These are phyloP conservation scores for Starmerella apicola DNA, from an alignment of 805 yeast genomes.

Conservation along the genomic window DNA sequence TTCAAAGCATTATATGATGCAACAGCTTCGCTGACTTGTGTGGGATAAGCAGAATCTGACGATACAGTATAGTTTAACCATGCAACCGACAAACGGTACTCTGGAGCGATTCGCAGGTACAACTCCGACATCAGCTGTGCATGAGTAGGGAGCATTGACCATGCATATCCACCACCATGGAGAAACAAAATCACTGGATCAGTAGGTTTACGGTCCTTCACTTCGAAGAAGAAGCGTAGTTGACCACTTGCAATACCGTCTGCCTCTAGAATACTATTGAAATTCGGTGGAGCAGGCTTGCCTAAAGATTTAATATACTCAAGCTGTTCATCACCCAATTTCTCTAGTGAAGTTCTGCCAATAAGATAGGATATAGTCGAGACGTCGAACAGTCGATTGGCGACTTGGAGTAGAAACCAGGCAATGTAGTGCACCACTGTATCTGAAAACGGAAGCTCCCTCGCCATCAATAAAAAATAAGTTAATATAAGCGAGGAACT, in stretches of 20 bases:
- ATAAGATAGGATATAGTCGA: too few relatives aligned
- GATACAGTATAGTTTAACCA: conserved; percentile 24
- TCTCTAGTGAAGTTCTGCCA: too few relatives aligned
- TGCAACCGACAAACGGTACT: conserved; percentile 20
- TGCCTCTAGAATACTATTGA: conserved; percentile 4
- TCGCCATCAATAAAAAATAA: too few relatives aligned
- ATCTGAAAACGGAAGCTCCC: too few relatives aligned
- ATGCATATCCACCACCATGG: conserved; percentile 23
- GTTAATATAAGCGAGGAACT: not conserved
- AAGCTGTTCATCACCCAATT: too few relatives aligned
- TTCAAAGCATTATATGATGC: conserved; percentile 16
- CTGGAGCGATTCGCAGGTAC: conserved; percentile 3
- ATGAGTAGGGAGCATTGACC: conserved; percentile 7
- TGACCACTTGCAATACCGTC: conserved; percentile 1
- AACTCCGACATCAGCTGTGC: conserved; percentile 4
- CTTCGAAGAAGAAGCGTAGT: conserved; percentile 18
- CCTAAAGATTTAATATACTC: too few relatives aligned
- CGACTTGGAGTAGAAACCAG: too few relatives aligned
- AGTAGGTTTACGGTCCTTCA: conserved; percentile 7
- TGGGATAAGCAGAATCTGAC: conserved; percentile 19
- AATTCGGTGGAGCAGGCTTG: conserved; percentile 8
- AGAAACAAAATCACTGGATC: conserved; percentile 20
- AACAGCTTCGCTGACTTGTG: conserved; percentile 22
- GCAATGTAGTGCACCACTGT: too few relatives aligned
- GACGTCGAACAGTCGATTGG: too few relatives aligned